phyloP scores from a whole-genome alignment of 768 basidiomycete genomes.

The Dictyophora rubrovolvata region DNA sequence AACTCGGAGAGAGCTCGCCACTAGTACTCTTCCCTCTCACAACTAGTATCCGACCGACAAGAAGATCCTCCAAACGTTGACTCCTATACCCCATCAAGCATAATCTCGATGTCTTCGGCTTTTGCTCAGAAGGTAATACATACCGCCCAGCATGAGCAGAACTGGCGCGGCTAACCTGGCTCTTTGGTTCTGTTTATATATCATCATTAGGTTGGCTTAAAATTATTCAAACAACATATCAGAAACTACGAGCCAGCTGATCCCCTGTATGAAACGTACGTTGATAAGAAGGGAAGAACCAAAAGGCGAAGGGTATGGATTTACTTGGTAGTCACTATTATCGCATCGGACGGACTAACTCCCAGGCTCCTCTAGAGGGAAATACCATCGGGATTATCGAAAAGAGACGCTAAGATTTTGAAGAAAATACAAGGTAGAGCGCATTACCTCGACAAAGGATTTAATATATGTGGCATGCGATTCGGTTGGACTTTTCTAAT shows the following conservation, averaged over 20 bases:
- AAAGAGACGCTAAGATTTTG: slow-evolving; percentile 65
- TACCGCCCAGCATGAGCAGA: neutral
- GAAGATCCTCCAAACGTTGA: no score
- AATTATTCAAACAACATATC: slow-evolving; percentile 55
- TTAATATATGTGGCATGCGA: slow-evolving; percentile 65
- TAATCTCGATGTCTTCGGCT: neutral
- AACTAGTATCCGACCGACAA: no score
- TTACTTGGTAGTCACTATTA: neutral
- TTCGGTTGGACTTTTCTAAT: slow-evolving; percentile 86
- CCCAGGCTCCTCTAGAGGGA: slow-evolving; percentile 40
- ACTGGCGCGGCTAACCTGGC: neutral
- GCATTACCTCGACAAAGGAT: slow-evolving; percentile 81
- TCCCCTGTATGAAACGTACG: slow-evolving; percentile 61
- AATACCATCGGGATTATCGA: slow-evolving; percentile 65
- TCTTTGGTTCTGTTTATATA: neutral
- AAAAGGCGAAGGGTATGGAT: slow-evolving; percentile 45
- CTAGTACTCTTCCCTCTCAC: no score
- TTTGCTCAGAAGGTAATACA: neutral
- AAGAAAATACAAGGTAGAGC: slow-evolving; percentile 67
- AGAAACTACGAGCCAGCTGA: slow-evolving; percentile 61
- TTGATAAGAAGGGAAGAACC: slow-evolving; percentile 44
- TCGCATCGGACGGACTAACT: neutral
- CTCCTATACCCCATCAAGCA: neutral
- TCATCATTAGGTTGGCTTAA: slow-evolving; percentile 38
- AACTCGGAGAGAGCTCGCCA: no score